These are phyloP conservation scores for Teratosphaeria nubilosa DNA, from an alignment of 2,329 filamentous ascomycete genomes.

Conservation along the genomic window DNA sequence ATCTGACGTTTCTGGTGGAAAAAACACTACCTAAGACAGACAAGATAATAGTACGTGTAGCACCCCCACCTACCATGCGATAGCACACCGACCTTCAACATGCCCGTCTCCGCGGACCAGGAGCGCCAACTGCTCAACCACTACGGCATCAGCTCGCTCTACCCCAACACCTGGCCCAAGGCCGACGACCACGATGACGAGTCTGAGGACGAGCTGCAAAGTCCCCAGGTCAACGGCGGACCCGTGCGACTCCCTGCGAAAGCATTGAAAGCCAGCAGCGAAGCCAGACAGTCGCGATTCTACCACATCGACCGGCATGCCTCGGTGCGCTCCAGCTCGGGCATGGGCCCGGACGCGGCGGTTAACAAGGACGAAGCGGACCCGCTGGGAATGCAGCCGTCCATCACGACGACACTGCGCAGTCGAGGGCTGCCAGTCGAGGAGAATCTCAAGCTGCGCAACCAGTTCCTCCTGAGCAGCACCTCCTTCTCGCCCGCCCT, in stretches of 20 bases:
- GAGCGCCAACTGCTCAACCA: slow-evolving; percentile 74
- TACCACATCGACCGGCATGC: slow-evolving; percentile 63
- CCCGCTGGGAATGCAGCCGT: slow-evolving; percentile 77
- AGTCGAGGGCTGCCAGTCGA: slow-evolving; percentile 70
- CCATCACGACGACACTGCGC: slow-evolving; percentile 71
- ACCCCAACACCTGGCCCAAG: slow-evolving; percentile 80
- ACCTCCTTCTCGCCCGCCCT: slow-evolving; percentile 88
- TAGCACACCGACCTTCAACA: slow-evolving; percentile 9
- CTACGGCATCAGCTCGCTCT: slow-evolving; percentile 72
- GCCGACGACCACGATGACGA: slow-evolving; percentile 34
- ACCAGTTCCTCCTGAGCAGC: slow-evolving; percentile 88
- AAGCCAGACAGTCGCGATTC: neutral
- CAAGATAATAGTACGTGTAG: neutral
- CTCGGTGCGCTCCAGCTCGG: slow-evolving; percentile 52
- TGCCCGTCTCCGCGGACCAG: slow-evolving; percentile 52
- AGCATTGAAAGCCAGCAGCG: slow-evolving; percentile 65
- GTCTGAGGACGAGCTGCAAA: slow-evolving; percentile 16
- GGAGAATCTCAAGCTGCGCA: slow-evolving; percentile 62
- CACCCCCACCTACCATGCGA: neutral
- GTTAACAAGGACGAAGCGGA: slow-evolving; percentile 90
- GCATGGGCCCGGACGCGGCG: slow-evolving; percentile 56
- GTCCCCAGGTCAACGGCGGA: slow-evolving; percentile 1
- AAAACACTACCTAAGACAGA: too few relatives aligned
- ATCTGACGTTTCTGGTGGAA: neutral
- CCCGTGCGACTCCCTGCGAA: slow-evolving; percentile 41